Base-by-base conservation (phyloP, 805 yeast species). In the Saturnispora gosingensis region DNA sequence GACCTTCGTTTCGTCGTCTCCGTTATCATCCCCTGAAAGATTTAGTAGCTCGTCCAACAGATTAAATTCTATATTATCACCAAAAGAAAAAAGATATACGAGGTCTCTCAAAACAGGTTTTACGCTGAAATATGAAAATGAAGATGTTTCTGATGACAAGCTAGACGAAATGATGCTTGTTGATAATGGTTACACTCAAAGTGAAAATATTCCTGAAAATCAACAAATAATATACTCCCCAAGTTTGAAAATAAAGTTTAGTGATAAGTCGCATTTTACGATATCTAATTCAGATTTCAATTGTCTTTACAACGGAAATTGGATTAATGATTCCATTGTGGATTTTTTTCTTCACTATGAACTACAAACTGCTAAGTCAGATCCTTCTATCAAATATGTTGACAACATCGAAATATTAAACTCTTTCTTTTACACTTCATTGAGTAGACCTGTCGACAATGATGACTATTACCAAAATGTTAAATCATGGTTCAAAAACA, bases 301-400 rank as follows among this genome's bases (percentile, higher is more conserved):
- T 55, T 85, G 97, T 44, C 72, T 91, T 9, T 81, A 82, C 61
- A 83, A 84, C 53, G 82, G 82, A 45, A 87, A 85, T 55, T 91
- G 96, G 90, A 78, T 93, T 46, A 91, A 93, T 68, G 99, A 93
- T 61, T 78, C 85, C 0, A 71, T 93, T 47, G 83, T 93, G 51
- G 96, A 88, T 65, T 91, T 91, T 63, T 89, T 87, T 60, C 72
- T 88, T 28, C 80, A 78, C 52, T 83, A 74, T 61, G 77, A 75
- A 56, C 49, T 64, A 27, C 52, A 62, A 39, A 10, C 13, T 3
- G 72, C 79, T 7, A 78, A 72, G 55, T 53, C 54, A 32, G 44
- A 58, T 13, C 44, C 44, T 27, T 58, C 62, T 5, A 60, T 68
- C 4, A 58, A 71, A 11, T 48, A 57, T 8, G 66, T 69, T 2